Percentiles rank a stretch among this genome's conserved stretches.
Conservation (phyloP, 2,329 filamentous ascomycete genomes). For the Colletotrichum filicis region DNA sequence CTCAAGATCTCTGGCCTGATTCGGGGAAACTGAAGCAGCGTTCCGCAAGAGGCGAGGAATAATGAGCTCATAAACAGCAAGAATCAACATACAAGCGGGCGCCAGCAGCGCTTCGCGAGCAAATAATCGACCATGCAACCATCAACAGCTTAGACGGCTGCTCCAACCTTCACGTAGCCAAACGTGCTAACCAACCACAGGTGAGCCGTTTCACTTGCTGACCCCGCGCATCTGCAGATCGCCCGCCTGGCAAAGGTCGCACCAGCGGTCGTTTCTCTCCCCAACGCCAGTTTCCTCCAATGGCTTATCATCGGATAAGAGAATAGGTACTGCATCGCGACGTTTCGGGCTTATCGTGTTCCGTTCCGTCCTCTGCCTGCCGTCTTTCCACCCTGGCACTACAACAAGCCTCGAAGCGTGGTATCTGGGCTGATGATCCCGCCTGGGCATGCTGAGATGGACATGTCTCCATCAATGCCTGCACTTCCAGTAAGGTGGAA, state of each 20-base stretch:
- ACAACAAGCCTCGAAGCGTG: conserved; percentile 2
- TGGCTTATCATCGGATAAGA: conserved; percentile 14
- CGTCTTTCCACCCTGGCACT: conserved; percentile 4
- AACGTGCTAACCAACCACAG: conserved; percentile 19
- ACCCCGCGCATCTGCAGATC: conserved; percentile 32
- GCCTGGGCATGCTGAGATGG: background rate
- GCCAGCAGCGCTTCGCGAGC: conserved; percentile 27
- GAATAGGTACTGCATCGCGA: background rate
- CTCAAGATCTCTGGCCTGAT: conserved; percentile 1
- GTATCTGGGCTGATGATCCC: conserved; percentile 6
- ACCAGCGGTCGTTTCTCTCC: conserved; percentile 17
- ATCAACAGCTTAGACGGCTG: background rate
- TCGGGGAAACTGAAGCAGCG: background rate
- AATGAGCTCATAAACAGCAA: conserved; percentile 24
- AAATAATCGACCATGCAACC: conserved; percentile 11
- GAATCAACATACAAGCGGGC: conserved; percentile 21
- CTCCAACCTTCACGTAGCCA: background rate
- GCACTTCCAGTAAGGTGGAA: background rate
- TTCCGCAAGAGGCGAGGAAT: background rate
- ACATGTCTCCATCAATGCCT: background rate
- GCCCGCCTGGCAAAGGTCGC: conserved; percentile 3
- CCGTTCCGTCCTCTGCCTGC: background rate
- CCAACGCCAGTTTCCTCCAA: conserved; percentile 20
- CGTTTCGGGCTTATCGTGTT: background rate
- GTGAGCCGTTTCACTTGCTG: conserved; percentile 6